Evolutionary conservation across 768 basidiomycete species (phyloP).

Genomic region (Asterophora parasitica): DNA sequence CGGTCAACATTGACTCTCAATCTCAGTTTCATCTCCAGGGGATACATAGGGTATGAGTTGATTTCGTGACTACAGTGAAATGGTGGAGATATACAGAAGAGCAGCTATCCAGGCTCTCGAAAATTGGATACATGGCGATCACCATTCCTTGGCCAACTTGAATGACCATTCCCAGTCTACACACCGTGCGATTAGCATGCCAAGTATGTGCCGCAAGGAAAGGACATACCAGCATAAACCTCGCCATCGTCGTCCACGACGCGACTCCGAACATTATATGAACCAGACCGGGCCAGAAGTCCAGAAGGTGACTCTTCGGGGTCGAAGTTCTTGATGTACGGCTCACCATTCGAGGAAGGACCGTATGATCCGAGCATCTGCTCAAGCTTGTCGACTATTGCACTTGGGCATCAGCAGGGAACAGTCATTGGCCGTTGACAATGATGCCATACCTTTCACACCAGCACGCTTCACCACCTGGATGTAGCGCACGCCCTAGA

Average conservation of each 20-base stretch:
- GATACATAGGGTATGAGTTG: slow-evolving; percentile 16
- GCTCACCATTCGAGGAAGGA: slow-evolving; percentile 55
- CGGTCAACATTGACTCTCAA: neutral
- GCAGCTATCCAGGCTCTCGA: slow-evolving; percentile 2
- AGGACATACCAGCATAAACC: slow-evolving; percentile 66
- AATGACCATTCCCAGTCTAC: slow-evolving; percentile 86
- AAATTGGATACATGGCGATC: slow-evolving; percentile 11
- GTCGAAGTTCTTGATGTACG: slow-evolving; percentile 76
- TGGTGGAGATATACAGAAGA: slow-evolving; percentile 14
- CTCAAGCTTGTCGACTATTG: slow-evolving; percentile 83
- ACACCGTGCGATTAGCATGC: neutral
- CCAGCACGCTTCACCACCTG: slow-evolving; percentile 84
- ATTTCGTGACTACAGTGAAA: slow-evolving; percentile 11
- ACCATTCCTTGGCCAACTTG: slow-evolving; percentile 93
- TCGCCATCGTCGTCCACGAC: slow-evolving; percentile 85
- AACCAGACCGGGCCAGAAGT: slow-evolving; percentile 75
- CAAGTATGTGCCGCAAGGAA: neutral
- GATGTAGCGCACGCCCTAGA: slow-evolving; percentile 76
- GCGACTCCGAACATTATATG: slow-evolving; percentile 74
- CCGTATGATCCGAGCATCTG: slow-evolving; percentile 95
- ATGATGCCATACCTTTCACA: slow-evolving; percentile 51
- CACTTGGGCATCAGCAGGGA: neutral
- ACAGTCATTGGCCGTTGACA: neutral
- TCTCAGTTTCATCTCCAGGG: neutral
- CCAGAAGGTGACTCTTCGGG: slow-evolving; percentile 72